Conservation (phyloP, 179 eudicot species). For the Patellifolia procumbens region DNA sequence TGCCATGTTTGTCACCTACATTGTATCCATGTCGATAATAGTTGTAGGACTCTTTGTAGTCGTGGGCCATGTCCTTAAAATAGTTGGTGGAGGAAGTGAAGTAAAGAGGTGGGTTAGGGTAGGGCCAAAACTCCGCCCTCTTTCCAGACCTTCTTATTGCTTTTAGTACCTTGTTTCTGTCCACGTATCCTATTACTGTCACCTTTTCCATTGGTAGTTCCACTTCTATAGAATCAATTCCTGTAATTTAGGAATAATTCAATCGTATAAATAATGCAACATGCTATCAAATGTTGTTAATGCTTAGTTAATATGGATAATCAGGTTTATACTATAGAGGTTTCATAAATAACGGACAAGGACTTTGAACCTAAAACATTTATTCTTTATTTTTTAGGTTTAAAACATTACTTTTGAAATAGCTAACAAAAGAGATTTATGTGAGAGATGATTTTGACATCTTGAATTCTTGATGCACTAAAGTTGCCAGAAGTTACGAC, state of each 20-base stretch:
- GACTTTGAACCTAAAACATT: too few species aligned
- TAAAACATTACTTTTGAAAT: too few species aligned
- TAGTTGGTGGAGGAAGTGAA: conserved; percentile 65
- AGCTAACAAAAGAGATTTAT: too few species aligned
- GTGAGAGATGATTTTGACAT: too few species aligned
- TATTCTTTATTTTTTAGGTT: too few species aligned
- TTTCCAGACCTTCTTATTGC: conserved; percentile 88
- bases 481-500: too few species aligned
- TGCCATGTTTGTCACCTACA: conserved; percentile 70
- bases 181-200: conserved; percentile 81
- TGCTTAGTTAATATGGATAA: too few species aligned
- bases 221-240: conserved; percentile 79
- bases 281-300: too few species aligned
- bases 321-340: too few species aligned
- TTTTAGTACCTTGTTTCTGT: conserved; percentile 79
- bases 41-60: conserved; percentile 85
- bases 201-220: conserved; percentile 84
- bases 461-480: too few species aligned
- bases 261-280: background rate
- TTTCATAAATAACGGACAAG: too few species aligned
- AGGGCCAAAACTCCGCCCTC: conserved; percentile 95
- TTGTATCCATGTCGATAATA: conserved; percentile 95
- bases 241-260: conserved; percentile 25
- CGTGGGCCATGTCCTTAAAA: conserved; percentile 69
- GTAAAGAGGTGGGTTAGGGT: conserved; percentile 76